A percentile compares a stretch with the other conserved stretches of the same genome.
These are phyloP conservation scores for Rhododendron kiyosumense DNA, from an alignment of 148 eudicot genomes.

Conservation along the genomic window DNA sequence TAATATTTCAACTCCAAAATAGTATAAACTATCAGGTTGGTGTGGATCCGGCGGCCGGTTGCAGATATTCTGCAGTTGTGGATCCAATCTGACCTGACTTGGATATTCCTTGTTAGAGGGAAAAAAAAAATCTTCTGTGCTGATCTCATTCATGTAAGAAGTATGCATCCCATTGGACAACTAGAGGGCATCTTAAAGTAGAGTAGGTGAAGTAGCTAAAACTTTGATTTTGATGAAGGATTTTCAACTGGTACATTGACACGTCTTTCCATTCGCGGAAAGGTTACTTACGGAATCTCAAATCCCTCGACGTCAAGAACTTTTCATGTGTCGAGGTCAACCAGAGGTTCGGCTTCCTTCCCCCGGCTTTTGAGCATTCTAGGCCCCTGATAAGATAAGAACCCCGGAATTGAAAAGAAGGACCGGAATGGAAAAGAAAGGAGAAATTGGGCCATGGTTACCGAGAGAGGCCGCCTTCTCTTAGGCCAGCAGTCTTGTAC, in stretches of 20 bases:
- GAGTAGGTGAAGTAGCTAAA: slow-evolving; percentile 18
- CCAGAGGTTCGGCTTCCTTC: neutral
- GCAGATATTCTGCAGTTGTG: neutral
- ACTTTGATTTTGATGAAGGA: neutral
- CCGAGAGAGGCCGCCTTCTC: neutral
- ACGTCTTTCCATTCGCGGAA: too few relatives aligned
- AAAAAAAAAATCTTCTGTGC: neutral
- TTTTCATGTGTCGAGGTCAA: neutral
- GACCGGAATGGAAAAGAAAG: neutral
- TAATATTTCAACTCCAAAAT: neutral
- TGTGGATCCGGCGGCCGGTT: neutral
- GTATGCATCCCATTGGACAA: neutral
- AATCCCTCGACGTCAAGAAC: neutral
- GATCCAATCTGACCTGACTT: neutral
- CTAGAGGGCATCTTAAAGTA: neutral
- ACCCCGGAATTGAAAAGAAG: neutral
- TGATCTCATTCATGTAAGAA: neutral
- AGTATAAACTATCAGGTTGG: neutral
- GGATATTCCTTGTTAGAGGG: neutral
- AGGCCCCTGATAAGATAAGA: neutral
- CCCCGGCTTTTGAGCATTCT: neutral
- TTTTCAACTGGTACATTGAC: neutral
- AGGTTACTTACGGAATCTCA: neutral
- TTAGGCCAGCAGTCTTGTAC: neutral
- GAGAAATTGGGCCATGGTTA: neutral